These are phyloP conservation scores for Lophiotrema nucula DNA, from an alignment of 495 filamentous ascomycete species.

Conservation along the genomic window DNA sequence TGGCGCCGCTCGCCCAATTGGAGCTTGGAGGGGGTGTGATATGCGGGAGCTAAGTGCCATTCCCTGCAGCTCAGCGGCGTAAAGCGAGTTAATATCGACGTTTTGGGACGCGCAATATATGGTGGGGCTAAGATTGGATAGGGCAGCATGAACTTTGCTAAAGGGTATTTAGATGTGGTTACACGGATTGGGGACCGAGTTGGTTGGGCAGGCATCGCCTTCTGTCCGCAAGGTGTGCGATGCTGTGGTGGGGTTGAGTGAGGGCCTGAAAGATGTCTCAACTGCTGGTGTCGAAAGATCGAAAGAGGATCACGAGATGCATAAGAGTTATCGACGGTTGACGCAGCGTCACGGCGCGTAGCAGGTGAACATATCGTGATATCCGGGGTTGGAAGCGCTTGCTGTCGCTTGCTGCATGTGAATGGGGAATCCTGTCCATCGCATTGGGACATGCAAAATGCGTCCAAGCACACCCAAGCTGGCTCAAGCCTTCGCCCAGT, in stretches of 20 bases:
- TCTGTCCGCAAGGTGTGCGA: too few relatives aligned
- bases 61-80: background rate
- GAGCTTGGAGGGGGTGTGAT: background rate
- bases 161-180: background rate
- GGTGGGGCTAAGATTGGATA: conserved; percentile 13
- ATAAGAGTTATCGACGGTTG: too few relatives aligned
- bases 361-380: too few relatives aligned
- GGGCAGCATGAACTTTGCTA: conserved; percentile 15
- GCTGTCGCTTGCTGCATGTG: background rate
- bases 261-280: too few relatives aligned
- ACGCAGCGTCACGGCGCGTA: too few relatives aligned
- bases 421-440: background rate
- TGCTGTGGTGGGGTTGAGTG: too few relatives aligned
- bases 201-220: too few relatives aligned
- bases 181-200: too few relatives aligned
- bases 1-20: conserved; percentile 14
- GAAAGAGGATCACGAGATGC: background rate
- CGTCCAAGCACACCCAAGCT: background rate
- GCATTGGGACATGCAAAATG: background rate
- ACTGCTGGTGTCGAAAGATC: too few relatives aligned
- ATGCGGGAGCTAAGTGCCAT: background rate
- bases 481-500: background rate
- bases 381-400: too few relatives aligned
- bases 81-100: background rate
- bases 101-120: conserved; percentile 10